Evolutionary conservation across 2,329 filamentous ascomycete genomes (phyloP).

Genomic region (Zymoseptoria ardabiliae): DNA sequence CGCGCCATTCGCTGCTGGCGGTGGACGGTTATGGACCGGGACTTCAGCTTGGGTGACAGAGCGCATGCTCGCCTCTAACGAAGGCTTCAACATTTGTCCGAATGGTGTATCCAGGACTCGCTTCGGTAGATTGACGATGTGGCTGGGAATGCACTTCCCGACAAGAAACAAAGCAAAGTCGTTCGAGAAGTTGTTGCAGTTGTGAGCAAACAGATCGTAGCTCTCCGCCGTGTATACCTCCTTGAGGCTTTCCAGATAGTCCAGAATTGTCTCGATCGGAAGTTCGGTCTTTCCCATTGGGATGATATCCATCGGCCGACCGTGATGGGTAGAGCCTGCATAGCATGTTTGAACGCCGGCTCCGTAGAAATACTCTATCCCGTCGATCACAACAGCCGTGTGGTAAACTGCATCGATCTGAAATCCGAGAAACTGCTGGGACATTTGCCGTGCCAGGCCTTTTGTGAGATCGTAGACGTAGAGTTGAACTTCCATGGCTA

Average conservation of each 20-base stretch:
- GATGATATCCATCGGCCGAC: slow-evolving; percentile 69
- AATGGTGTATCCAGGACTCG: slow-evolving; percentile 80
- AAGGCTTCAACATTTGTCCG: slow-evolving; percentile 78
- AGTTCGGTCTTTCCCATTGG: slow-evolving; percentile 69
- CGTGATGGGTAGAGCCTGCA: slow-evolving; percentile 81
- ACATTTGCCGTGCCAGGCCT: slow-evolving; percentile 43
- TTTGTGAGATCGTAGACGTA: slow-evolving; percentile 48
- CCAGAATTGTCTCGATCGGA: slow-evolving; percentile 71
- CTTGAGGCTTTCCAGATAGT: slow-evolving; percentile 79
- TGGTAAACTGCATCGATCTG: slow-evolving; percentile 92
- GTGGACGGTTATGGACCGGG: slow-evolving; percentile 28
- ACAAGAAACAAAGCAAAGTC: slow-evolving; percentile 85
- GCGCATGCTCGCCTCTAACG: slow-evolving; percentile 59
- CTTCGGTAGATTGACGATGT: slow-evolving; percentile 78
- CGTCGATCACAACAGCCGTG: slow-evolving; percentile 76
- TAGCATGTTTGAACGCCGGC: slow-evolving; percentile 74
- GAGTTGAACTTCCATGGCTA: slow-evolving; percentile 42
- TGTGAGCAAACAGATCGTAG: slow-evolving; percentile 83
- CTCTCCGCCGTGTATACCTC: slow-evolving; percentile 70
- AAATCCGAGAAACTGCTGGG: slow-evolving; percentile 52
- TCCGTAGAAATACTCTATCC: slow-evolving; percentile 87
- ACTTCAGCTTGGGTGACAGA: slow-evolving; percentile 54
- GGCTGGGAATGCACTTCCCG: slow-evolving; percentile 77
- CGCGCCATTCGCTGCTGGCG: slow-evolving; percentile 5
- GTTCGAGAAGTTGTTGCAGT: slow-evolving; percentile 97